Evolutionary conservation across 2,329 filamentous ascomycete genomes (phyloP), one percentile per base, ranked within the genome.

Genomic region (Claviceps pazoutovae): DNA sequence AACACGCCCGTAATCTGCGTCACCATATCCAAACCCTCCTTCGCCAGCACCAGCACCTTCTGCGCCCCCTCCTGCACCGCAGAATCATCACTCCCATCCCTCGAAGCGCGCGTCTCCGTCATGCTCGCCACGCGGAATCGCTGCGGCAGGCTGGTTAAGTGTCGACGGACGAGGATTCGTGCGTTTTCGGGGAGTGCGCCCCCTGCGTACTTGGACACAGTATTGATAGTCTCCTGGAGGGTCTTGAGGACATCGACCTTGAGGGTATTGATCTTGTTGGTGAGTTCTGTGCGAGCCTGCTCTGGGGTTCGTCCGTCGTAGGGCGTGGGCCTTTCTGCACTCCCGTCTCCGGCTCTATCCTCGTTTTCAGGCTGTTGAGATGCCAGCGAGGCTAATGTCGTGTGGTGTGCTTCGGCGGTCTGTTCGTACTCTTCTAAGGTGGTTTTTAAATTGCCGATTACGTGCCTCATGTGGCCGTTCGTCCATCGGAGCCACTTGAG

Each of bases 11-110:
- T 93, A 48, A 98, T 88, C 65, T 96, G 89, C 1, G 82, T 79
- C 76, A 97, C 89, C 84, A 97, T 95, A 59, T 96, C 89, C 14
- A 97, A 73, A 0, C 90, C 88, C 64, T 97, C 91, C 61, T 85
- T 86, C 6, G 91, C 91, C 49, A 97, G 80, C 1, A 93, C 81
- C 13, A 97, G 71, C 52, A 94, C 89, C 42, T 85, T 78, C 58
- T 89, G 84, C 0, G 88, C 89, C 49, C 75, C 74, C 26, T 82
- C 76, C 19, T 65, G 62, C 9, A 70, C 55, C 16, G 65, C 65
- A 8, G 63, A 64, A 47, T 71, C 69, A 46, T 61, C 65, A 45
- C 68, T 64, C 52, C 64, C 64, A 47, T 61, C 55, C 56, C 55
- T 55, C 26, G 61, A 58, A 23, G 67, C 62, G 2, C 54, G 48